Evolutionary conservation across 2,329 filamentous ascomycete species (phyloP), one percentile per base, ranked within the genome.

Genomic region (Scleromitrula shiraiana): DNA sequence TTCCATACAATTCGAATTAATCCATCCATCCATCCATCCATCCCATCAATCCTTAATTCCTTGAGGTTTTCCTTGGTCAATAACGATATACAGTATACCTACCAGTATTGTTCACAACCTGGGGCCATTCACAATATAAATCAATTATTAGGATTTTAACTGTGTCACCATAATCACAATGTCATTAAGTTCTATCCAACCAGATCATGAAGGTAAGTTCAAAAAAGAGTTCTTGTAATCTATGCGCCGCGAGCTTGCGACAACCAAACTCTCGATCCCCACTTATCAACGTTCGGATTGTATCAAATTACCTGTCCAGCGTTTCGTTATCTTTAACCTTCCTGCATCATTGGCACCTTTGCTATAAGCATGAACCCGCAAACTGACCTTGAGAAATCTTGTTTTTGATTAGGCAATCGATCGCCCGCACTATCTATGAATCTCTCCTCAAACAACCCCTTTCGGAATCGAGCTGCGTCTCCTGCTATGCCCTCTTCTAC

Each of bases 361-460:
- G n/a, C n/a, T n/a, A n/a, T n/a, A n/a, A n/a, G 60, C 58, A 62
- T 59, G 56, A 59, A 59, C 48, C 53, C 53, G 50, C 48, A 38
- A 41, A 52, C 58, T 60, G 56, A 62, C 56, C 22, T 39, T 17
- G 56, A 20, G 50, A 44, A 46, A 56, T 58, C 54, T 50, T 56
- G 48, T 58, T 57, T 57, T 50, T 47, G 23, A 47, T 53, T 57
- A 62, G 61, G 56, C 41, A 54, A 52, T 37, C 55, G 55, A 43
- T 73, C 69, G 58, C 66, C 75, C 55, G 74, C 73, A 57, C 71
- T 83, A 63, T 71, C 76, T 46, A 70, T 84, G 65, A 83, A 81
- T 67, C 77, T 89, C 49, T 68, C 70, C 62, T 82, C 82, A 66
- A 89, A 89, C 75, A 90, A 90, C 64, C 85, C 85, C 53, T 90